These are phyloP conservation scores for Globisporangium camurandrum DNA, from an alignment of 352 stramenopile species.

Conservation along the genomic window DNA sequence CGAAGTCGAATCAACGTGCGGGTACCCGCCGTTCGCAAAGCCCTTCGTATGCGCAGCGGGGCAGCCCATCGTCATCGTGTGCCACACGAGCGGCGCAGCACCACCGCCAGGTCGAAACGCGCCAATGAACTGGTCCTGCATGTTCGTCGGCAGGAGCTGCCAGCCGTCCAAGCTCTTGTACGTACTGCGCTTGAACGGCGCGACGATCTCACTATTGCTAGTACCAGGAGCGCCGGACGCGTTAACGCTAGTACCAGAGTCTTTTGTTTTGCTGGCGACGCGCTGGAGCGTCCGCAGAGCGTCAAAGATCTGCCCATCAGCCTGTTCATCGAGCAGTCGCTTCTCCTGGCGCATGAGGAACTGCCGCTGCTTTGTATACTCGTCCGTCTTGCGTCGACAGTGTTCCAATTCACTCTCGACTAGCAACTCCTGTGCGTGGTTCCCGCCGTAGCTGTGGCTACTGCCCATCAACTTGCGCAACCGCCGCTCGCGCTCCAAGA, in stretches of 20 bases:
- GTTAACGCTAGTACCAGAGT: no score
- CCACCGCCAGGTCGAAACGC: conserved; percentile 30
- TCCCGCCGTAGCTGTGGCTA: conserved; percentile 5
- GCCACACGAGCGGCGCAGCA: conserved; percentile 47
- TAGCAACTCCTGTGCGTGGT: conserved; percentile 20
- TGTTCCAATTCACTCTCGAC: conserved; percentile 50
- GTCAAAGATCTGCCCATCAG: conserved; percentile 34
- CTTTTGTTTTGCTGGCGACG: conserved; percentile 17
- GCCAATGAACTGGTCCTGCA: conserved; percentile 79
- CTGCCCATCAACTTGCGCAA: conserved; percentile 38
- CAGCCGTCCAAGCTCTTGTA: conserved; percentile 74
- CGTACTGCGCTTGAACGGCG: conserved; percentile 80
- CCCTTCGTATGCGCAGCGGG: conserved; percentile 75
- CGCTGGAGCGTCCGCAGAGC: conserved; percentile 14
- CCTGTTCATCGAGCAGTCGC: conserved; percentile 43
- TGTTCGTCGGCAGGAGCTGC: conserved; percentile 80
- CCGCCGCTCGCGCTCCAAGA: conserved; percentile 38
- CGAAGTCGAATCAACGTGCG: conserved; percentile 9
- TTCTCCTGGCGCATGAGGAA: conserved; percentile 77
- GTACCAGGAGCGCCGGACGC: no score
- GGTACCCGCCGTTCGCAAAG: conserved; percentile 64
- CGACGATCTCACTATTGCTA: conserved; percentile 23
- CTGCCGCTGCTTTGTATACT: conserved; percentile 69
- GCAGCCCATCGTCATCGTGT: conserved; percentile 85
- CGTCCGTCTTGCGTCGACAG: conserved; percentile 57